Conservation (phyloP, 208 protist species). For the Trypanosoma congolense region DNA sequence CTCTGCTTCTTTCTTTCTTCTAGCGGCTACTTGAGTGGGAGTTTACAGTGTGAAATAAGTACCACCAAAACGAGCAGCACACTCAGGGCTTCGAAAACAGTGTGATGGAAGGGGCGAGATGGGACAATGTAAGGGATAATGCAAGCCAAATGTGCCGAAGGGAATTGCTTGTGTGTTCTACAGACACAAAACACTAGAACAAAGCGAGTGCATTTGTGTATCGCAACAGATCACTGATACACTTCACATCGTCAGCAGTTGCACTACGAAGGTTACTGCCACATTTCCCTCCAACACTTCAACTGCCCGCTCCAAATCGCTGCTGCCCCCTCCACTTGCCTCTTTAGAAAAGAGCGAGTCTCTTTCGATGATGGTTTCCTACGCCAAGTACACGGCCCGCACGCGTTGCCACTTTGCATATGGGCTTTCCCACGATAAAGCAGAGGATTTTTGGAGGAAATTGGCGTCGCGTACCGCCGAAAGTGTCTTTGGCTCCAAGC, state of each 20-base stretch:
- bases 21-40: too few relatives aligned
- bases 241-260: slow-evolving; percentile 9
- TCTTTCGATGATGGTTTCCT: slow-evolving; percentile 40
- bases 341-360: slow-evolving; percentile 13
- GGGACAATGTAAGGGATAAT: too few relatives aligned
- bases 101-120: too few relatives aligned
- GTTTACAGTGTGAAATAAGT: too few relatives aligned
- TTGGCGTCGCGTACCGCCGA: slow-evolving; percentile 18
- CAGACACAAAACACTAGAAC: slow-evolving; percentile 20
- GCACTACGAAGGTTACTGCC: background rate
- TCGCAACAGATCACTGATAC: slow-evolving; percentile 16
- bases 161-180: slow-evolving; percentile 18
- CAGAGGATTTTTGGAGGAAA: slow-evolving; percentile 22
- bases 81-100: too few relatives aligned
- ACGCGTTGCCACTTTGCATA: slow-evolving; percentile 43
- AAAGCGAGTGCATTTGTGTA: slow-evolving; percentile 15
- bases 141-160: background rate
- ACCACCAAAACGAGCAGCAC: too few relatives aligned
- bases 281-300: background rate
- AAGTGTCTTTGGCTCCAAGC: slow-evolving; percentile 10
- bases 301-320: background rate
- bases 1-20: too few relatives aligned
- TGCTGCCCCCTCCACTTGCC: background rate
- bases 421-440: slow-evolving; percentile 12
- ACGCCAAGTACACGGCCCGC: slow-evolving; percentile 27